These are phyloP conservation scores for Keithomyces neogunnii DNA, from an alignment of 2,329 filamentous ascomycete genomes.

Conservation along the genomic window DNA sequence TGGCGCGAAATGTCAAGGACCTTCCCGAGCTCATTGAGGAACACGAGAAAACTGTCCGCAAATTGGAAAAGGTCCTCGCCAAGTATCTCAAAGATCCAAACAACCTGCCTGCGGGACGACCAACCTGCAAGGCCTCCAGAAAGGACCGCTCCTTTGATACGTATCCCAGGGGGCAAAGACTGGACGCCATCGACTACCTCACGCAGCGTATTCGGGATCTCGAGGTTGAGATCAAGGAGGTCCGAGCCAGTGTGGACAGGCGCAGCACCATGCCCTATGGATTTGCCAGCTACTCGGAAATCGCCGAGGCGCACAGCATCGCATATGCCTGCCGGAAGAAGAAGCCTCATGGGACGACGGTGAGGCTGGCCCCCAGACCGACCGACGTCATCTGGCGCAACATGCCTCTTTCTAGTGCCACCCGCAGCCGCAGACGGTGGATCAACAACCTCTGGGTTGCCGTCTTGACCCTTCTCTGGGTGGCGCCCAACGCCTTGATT, in stretches of 20 bases:
- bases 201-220: slow-evolving; percentile 76
- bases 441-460: slow-evolving; percentile 80
- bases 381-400: slow-evolving; percentile 97
- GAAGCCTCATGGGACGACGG: slow-evolving; percentile 67
- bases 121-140: slow-evolving; percentile 71
- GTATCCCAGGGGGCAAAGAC: slow-evolving; percentile 61
- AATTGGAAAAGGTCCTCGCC: slow-evolving; percentile 75
- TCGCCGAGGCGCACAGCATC: slow-evolving; percentile 79
- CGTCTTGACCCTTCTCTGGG: slow-evolving; percentile 75
- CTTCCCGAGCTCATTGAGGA: slow-evolving; percentile 78
- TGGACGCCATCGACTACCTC: slow-evolving; percentile 92
- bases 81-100: slow-evolving; percentile 87
- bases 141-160: slow-evolving; percentile 61
- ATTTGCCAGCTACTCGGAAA: slow-evolving; percentile 87
- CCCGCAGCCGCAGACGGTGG: slow-evolving; percentile 63
- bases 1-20: slow-evolving; percentile 87
- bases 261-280: slow-evolving; percentile 85
- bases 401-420: slow-evolving; percentile 60
- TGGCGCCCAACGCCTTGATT: slow-evolving; percentile 88
- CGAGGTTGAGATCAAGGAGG: slow-evolving; percentile 76
- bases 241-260: slow-evolving; percentile 73
- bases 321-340: slow-evolving; percentile 76
- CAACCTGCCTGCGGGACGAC: slow-evolving; percentile 66
- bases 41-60: slow-evolving; percentile 71
- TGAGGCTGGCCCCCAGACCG: slow-evolving; percentile 74